Evolutionary conservation across 2,329 filamentous ascomycete genomes (phyloP).

Genomic region (Trichoderma atroviride): DNA sequence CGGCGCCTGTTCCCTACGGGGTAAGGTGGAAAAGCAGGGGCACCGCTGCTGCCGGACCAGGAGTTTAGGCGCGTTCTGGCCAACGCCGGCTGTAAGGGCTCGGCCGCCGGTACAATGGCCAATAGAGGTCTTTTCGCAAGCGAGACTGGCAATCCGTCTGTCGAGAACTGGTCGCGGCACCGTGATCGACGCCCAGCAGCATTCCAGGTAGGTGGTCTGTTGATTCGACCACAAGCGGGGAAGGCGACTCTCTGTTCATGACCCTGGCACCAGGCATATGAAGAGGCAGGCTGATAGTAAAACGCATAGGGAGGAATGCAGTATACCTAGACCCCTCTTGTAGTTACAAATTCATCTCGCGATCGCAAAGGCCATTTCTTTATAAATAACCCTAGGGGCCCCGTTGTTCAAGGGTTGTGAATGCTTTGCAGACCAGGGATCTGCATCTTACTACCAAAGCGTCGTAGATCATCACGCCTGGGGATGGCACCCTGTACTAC

Average conservation of each 20-base stretch:
- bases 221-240: not conserved
- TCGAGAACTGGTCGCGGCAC: not conserved
- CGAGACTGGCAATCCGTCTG: not conserved
- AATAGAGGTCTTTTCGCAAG: conserved; percentile 5
- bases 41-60: conserved; percentile 6
- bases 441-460: conserved; percentile 25
- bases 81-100: conserved; percentile 38
- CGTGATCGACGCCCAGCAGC: conserved; percentile 14
- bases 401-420: conserved; percentile 16
- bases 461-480: conserved; percentile 24
- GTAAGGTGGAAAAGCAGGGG: conserved; percentile 19
- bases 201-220: not conserved
- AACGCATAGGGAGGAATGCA: too few relatives aligned
- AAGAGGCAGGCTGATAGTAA: not conserved
- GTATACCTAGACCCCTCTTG: not conserved
- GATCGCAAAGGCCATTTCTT: not conserved
- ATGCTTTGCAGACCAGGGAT: conserved; percentile 28
- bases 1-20: conserved; percentile 24
- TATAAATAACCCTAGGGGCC: conserved; percentile 1
- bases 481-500: conserved; percentile 14
- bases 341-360: not conserved
- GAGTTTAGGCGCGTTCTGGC: conserved; percentile 26
- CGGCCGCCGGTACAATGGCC: conserved; percentile 36
- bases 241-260: not conserved
- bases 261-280: not conserved